Evolutionary conservation across 2,329 filamentous ascomycete species (phyloP), one percentile per base, ranked within the genome.

Genomic region (Cladorrhinum sp.): DNA sequence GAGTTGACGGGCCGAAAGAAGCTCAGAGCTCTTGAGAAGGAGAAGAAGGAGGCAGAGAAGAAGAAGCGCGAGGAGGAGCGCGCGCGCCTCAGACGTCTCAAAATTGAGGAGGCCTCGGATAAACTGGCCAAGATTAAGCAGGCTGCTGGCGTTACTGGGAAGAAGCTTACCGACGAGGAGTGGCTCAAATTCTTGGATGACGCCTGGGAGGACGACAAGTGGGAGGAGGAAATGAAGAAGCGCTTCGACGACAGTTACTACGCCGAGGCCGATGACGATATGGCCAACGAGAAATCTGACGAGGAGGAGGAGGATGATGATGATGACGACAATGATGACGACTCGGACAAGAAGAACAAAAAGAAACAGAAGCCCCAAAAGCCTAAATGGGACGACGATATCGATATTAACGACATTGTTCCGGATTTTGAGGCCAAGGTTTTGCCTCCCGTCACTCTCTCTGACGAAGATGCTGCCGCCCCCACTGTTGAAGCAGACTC

Each of bases 371-470:
- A 81, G 65, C 76, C 83, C 9, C 92, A 91, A 81, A 96, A 96
- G 77, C 92, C 91, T 9, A 90, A 86, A 64, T 99, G 94, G 89
- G 91, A 97, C 69, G 92, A 98, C 70, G 95, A 99, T 72, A 97
- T 99, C 69, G 93, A 98, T 72, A 98, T 99, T 77, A 92, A 90
- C 63, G 94, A 96, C 73, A 82, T 97, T 55, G 79, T 96, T 26
- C 92, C 92, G 1, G 91, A 96, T 63, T 96, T 96, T 71, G 86
- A 91, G 20, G 90, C 91, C 24, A 84, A 85, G 16, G 72, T 52
- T 21, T 76, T 80, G 55, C 83, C 85, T 20, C 76, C 78, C 1
- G 75, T 89, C 62, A 77, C 77, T 1, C 76, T 88, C 1, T 84
- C 85, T 4, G 84, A 87, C 64, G 78, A 73, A 7, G 75, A 80